Evolutionary conservation across 352 stramenopile genomes (phyloP).

Genomic region (Phytopythium kandeliae): DNA sequence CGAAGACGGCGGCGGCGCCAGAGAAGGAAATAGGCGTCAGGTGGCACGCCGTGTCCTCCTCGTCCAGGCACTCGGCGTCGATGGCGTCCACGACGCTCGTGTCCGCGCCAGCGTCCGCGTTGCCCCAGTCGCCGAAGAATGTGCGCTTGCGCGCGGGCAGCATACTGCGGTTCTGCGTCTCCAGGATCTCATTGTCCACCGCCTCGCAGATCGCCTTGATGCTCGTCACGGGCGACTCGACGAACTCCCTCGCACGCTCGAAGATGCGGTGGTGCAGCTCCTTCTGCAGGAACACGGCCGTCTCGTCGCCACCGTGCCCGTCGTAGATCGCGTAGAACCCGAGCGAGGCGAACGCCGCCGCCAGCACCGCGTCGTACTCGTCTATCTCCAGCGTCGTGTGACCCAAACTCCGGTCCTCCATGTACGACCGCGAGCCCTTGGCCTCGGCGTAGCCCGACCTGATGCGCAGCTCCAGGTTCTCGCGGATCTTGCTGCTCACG

Average conservation of each 20-base stretch:
- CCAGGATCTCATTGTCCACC: conserved; percentile 72
- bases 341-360: conserved; percentile 35
- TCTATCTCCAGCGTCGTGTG: conserved; percentile 42
- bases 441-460: conserved; percentile 79
- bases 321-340: conserved; percentile 87
- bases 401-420: conserved; percentile 78
- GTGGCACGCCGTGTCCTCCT: conserved; percentile 40
- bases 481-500: conserved; percentile 84
- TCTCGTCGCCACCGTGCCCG: conserved; percentile 82
- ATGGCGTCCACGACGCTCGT: conserved; percentile 35
- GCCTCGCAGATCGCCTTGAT: conserved; percentile 54
- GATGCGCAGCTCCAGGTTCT: conserved; percentile 67
- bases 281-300: conserved; percentile 67
- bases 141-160: conserved; percentile 60
- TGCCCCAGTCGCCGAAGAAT: conserved; percentile 25
- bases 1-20: conserved; percentile 63
- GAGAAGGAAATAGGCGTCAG: conserved; percentile 85
- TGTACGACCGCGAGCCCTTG: conserved; percentile 81
- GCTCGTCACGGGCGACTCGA: conserved; percentile 35
- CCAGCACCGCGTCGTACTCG: conserved; percentile 29
- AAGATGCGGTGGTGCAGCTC: conserved; percentile 79
- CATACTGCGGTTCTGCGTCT: conserved; percentile 68
- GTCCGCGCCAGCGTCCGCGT: conserved; percentile 14
- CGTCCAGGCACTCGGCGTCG: conserved; percentile 40
- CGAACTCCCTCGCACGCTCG: conserved; percentile 40